These are phyloP conservation scores for Apophysomyces variabilis DNA, from an alignment of 371 early-diverging fungal genomes.

Conservation along the genomic window DNA sequence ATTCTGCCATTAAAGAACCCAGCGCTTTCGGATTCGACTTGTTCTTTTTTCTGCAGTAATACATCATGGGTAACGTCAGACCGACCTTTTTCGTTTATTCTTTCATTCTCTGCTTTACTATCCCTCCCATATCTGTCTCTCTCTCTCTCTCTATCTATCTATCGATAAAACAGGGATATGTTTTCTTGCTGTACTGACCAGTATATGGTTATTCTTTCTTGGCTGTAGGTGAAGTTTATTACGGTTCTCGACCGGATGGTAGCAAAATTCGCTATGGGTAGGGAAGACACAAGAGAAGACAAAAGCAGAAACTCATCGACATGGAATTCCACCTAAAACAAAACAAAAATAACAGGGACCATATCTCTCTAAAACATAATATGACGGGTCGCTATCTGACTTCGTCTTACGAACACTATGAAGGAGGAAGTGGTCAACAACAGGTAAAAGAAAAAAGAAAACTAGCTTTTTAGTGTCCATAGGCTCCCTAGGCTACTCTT, in stretches of 20 bases:
- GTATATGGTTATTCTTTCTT: neutral
- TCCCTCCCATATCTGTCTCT: neutral
- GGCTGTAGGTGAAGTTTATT: conserved; percentile 4
- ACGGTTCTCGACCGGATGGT: conserved; percentile 7
- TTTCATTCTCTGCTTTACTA: neutral
- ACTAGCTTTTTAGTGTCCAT: neutral
- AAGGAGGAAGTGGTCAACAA: conserved; percentile 60
- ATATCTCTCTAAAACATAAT: conserved; percentile 61
- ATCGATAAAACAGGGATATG: too few species aligned
- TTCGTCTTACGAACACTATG: conserved; percentile 36
- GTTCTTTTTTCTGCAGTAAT: conserved; percentile 4
- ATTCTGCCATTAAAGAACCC: neutral
- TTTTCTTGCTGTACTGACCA: neutral
- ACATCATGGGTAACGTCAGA: neutral
- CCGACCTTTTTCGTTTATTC: neutral
- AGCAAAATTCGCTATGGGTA: conserved; percentile 6
- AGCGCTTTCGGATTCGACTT: neutral
- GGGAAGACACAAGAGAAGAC: neutral
- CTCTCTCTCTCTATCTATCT: too few species aligned
- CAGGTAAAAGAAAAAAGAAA: conserved; percentile 19
- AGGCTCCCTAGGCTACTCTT: too few species aligned
- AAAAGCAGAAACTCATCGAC: too few species aligned
- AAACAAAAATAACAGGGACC: conserved; percentile 20
- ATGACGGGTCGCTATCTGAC: conserved; percentile 60
- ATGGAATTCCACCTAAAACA: neutral